Conservation (phyloP, 192 early-diverging fungal species). For the Linnemannia hyalina region DNA sequence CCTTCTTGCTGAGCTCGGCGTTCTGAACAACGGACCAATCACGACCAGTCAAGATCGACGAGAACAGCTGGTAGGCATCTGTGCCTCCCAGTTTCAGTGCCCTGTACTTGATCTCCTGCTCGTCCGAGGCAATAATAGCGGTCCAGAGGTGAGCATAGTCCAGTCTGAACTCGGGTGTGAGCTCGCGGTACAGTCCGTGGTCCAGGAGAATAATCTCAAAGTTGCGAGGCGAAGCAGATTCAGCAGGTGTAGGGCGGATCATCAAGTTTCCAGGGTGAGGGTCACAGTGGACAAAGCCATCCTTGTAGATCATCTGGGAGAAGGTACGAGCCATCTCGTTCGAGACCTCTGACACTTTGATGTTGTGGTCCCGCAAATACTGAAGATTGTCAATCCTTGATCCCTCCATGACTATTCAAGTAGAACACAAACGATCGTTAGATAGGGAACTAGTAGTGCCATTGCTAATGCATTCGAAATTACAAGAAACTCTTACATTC, state of each 20-base stretch:
- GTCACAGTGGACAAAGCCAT: slow-evolving; percentile 92
- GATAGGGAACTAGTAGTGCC: not conserved
- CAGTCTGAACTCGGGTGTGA: slow-evolving; percentile 76
- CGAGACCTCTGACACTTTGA: slow-evolving; percentile 82
- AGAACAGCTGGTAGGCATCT: slow-evolving; percentile 87
- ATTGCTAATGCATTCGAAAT: not conserved
- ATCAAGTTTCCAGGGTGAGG: slow-evolving; percentile 94
- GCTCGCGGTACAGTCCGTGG: slow-evolving; percentile 91
- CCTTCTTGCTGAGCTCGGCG: slow-evolving; percentile 66
- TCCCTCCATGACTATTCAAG: slow-evolving; percentile 41
- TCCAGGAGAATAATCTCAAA: slow-evolving; percentile 91
- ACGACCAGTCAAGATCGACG: slow-evolving; percentile 90
- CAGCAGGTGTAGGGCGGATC: slow-evolving; percentile 68
- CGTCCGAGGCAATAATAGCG: slow-evolving; percentile 83
- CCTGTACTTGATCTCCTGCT: slow-evolving; percentile 74
- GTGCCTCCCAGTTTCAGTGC: slow-evolving; percentile 74
- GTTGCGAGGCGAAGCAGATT: slow-evolving; percentile 70
- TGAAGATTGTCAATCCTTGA: slow-evolving; percentile 82
- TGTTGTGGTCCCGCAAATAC: slow-evolving; percentile 78
- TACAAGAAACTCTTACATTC: slow-evolving; percentile 68
- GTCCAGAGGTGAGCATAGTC: slow-evolving; percentile 94
- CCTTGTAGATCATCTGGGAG: slow-evolving; percentile 91
- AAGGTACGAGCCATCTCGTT: slow-evolving; percentile 80
- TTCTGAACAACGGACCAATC: slow-evolving; percentile 73
- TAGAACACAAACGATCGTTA: not conserved